Conservation (phyloP, 306 rosid species). For the Parietaria judaica region DNA sequence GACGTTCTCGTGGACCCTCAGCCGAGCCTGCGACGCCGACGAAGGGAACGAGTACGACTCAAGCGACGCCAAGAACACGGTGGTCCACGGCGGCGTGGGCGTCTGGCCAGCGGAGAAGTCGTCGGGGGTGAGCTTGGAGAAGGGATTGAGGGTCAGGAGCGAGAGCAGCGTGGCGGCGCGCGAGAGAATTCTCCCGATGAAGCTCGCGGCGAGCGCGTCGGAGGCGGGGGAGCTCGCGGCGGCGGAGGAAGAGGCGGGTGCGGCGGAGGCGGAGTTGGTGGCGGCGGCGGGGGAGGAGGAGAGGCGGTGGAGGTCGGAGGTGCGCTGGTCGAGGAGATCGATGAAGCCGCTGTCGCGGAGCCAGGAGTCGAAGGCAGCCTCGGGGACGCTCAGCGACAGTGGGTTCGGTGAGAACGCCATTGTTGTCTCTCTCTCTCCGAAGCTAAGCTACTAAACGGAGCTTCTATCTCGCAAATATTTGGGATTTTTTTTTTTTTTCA, state of each 20-base stretch:
- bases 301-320: conserved; percentile 39
- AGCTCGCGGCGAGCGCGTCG: conserved; percentile 22
- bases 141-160: conserved; percentile 65
- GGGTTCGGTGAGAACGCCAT: conserved; percentile 88
- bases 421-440: too few relatives aligned
- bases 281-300: conserved; percentile 18
- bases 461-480: not conserved
- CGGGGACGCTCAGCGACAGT: conserved; percentile 87
- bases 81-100: conserved; percentile 67
- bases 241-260: not conserved
- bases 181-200: conserved; percentile 44
- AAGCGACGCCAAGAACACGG: conserved; percentile 41
- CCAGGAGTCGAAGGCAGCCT: conserved; percentile 85
- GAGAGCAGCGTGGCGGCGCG: conserved; percentile 55
- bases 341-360: conserved; percentile 92
- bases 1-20: conserved; percentile 80
- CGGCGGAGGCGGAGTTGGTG: conserved; percentile 8
- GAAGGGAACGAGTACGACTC: conserved; percentile 79
- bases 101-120: conserved; percentile 54
- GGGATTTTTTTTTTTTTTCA: not conserved
- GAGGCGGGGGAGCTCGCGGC: conserved; percentile 8
- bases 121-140: conserved; percentile 65
- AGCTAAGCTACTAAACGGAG: not conserved
- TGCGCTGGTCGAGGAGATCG: conserved; percentile 72
- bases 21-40: conserved; percentile 62